Conservation (phyloP, 345 rosid species). For the Lepidium aucheri region DNA sequence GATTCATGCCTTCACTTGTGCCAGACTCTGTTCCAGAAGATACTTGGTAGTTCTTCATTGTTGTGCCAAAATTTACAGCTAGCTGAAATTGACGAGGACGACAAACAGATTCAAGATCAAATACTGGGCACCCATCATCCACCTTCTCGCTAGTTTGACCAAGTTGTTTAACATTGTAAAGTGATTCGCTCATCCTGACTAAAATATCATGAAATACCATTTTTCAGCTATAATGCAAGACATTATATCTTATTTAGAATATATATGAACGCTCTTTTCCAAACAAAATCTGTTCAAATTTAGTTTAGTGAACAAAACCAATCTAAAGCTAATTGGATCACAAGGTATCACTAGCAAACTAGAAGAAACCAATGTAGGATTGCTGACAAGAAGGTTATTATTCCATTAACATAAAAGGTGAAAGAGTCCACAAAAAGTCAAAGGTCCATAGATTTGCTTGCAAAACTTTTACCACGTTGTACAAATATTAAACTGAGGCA, state of each 20-base stretch:
- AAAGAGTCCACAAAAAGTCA: neutral
- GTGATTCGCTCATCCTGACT: constrained; percentile 89
- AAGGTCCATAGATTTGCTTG: neutral
- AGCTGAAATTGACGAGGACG: constrained; percentile 49
- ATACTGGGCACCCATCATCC: constrained; percentile 39
- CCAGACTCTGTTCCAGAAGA: constrained; percentile 38
- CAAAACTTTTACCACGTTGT: neutral
- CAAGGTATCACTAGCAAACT: neutral
- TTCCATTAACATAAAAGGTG: neutral
- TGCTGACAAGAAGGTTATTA: neutral
- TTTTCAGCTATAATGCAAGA: constrained; percentile 4
- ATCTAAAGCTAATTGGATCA: neutral
- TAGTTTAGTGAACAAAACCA: neutral
- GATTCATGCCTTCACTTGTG: constrained; percentile 30
- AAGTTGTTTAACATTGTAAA: constrained; percentile 54
- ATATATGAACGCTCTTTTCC: neutral
- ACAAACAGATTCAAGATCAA: constrained; percentile 49
- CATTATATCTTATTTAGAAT: neutral
- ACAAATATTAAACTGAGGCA: neutral
- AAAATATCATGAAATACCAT: constrained; percentile 14
- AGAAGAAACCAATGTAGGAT: neutral
- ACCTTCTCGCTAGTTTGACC: constrained; percentile 33
- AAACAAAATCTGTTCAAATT: neutral
- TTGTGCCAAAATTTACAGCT: constrained; percentile 36
- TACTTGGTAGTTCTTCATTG: constrained; percentile 26